Conservation (phyloP, 495 filamentous ascomycete species). For the Parathielavia hyrcaniae region DNA sequence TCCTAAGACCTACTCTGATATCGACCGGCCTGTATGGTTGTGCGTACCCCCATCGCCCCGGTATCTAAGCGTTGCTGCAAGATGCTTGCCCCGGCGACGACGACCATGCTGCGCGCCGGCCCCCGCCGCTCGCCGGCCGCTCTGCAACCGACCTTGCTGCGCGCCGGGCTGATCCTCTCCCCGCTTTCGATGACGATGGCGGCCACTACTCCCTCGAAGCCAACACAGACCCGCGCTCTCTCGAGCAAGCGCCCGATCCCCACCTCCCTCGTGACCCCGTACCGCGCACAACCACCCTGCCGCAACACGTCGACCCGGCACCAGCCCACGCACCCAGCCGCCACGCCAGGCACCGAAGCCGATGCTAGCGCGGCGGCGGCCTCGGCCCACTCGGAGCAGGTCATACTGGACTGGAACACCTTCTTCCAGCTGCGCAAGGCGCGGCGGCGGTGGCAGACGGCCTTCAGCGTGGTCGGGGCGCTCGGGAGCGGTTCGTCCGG, state of each 20-base stretch:
- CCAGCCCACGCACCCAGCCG: slow-evolving; percentile 14
- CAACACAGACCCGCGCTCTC: slow-evolving; percentile 14
- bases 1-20: not conserved
- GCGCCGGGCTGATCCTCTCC: slow-evolving; percentile 21
- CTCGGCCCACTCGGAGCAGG: slow-evolving; percentile 24
- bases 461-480: slow-evolving; percentile 61
- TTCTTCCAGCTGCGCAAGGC: slow-evolving; percentile 86
- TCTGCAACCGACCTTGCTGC: slow-evolving; percentile 29
- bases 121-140: slow-evolving; percentile 25
- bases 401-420: slow-evolving; percentile 74
- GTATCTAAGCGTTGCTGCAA: not conserved
- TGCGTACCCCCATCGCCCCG: not conserved
- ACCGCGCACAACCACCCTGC: slow-evolving; percentile 11
- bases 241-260: slow-evolving; percentile 15
- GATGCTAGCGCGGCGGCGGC: slow-evolving; percentile 25
- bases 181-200: slow-evolving; percentile 18
- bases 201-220: slow-evolving; percentile 7
- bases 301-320: slow-evolving; percentile 14
- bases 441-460: slow-evolving; percentile 75
- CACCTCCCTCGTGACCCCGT: slow-evolving; percentile 13
- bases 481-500: slow-evolving; percentile 52
- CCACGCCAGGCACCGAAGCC: slow-evolving; percentile 19
- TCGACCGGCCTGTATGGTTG: not conserved
- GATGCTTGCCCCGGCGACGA: slow-evolving; percentile 32
- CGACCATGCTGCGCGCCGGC: slow-evolving; percentile 32